These are phyloP conservation scores for Epichloe gansuensis DNA, from an alignment of 2,329 filamentous ascomycete genomes.

Conservation along the genomic window DNA sequence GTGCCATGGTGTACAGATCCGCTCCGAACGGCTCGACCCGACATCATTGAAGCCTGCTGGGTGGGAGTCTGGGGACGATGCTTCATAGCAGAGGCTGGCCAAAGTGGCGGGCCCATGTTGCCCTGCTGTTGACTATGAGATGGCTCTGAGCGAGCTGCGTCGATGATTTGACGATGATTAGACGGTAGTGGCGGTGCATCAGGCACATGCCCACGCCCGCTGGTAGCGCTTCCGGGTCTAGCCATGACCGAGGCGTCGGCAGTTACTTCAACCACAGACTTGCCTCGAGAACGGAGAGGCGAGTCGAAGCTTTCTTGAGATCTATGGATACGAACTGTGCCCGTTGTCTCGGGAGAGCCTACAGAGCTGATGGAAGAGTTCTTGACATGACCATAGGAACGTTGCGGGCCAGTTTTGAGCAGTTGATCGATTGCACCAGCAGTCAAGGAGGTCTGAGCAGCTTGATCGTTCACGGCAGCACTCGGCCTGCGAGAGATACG, in stretches of 20 bases:
- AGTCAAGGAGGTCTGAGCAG: slow-evolving; percentile 76
- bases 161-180: slow-evolving; percentile 76
- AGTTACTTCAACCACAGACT: slow-evolving; percentile 24
- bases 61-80: slow-evolving; percentile 50
- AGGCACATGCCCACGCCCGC: slow-evolving; percentile 36
- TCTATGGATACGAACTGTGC: slow-evolving; percentile 31
- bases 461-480: slow-evolving; percentile 50
- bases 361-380: slow-evolving; percentile 24
- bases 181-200: slow-evolving; percentile 60
- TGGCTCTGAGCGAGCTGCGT: slow-evolving; percentile 56
- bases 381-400: slow-evolving; percentile 19
- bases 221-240: slow-evolving; percentile 63
- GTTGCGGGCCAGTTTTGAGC: slow-evolving; percentile 34
- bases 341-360: slow-evolving; percentile 24
- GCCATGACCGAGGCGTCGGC: slow-evolving; percentile 25
- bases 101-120: slow-evolving; percentile 71
- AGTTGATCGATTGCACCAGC: slow-evolving; percentile 69
- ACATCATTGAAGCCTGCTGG: slow-evolving; percentile 32
- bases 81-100: slow-evolving; percentile 62
- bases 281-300: slow-evolving; percentile 26
- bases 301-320: slow-evolving; percentile 40
- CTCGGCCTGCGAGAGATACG: slow-evolving; percentile 27
- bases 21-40: slow-evolving; percentile 36
- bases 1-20: slow-evolving; percentile 36
- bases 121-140: slow-evolving; percentile 31